A percentile compares a stretch with the other conserved stretches of the same genome.
Conservation (phyloP, 768 basidiomycete species). For the Lyophyllum decastes region DNA sequence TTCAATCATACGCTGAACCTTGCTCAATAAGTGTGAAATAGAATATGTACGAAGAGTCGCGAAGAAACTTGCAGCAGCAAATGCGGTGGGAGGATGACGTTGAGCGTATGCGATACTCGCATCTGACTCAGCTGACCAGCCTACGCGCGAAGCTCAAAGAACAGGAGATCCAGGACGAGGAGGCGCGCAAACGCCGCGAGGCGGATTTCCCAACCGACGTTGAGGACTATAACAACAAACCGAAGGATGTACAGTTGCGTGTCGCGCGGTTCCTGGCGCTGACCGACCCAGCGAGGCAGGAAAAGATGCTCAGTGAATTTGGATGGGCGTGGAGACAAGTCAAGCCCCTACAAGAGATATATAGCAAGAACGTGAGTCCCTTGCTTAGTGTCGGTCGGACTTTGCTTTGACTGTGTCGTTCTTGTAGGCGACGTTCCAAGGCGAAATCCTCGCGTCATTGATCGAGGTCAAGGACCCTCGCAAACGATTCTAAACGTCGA, state of each 20-base stretch:
- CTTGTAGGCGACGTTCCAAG: constrained; percentile 16
- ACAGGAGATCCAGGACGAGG: constrained; percentile 22
- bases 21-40: constrained; percentile 11
- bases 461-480: constrained; percentile 28
- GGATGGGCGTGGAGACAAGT: constrained; percentile 55
- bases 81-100: constrained; percentile 30
- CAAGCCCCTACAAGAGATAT: constrained; percentile 40
- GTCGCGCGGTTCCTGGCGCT: constrained; percentile 46
- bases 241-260: constrained; percentile 48
- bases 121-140: constrained; percentile 26
- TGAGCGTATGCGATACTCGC: constrained; percentile 29
- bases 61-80: constrained; percentile 15
- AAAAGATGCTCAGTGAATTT: constrained; percentile 49
- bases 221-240: constrained; percentile 34
- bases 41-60: constrained; percentile 26
- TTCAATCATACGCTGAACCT: not conserved
- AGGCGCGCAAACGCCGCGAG: constrained; percentile 24
- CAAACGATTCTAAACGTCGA: constrained; percentile 3
- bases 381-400: not conserved
- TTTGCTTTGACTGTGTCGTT: not conserved
- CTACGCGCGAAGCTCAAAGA: constrained; percentile 20
- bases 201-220: constrained; percentile 33
- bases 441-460: constrained; percentile 26
- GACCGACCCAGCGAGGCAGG: constrained; percentile 32
- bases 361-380: constrained; percentile 40